Conservation (phyloP, 176 grass and related monocot species). For the Neostapfia colusana region DNA sequence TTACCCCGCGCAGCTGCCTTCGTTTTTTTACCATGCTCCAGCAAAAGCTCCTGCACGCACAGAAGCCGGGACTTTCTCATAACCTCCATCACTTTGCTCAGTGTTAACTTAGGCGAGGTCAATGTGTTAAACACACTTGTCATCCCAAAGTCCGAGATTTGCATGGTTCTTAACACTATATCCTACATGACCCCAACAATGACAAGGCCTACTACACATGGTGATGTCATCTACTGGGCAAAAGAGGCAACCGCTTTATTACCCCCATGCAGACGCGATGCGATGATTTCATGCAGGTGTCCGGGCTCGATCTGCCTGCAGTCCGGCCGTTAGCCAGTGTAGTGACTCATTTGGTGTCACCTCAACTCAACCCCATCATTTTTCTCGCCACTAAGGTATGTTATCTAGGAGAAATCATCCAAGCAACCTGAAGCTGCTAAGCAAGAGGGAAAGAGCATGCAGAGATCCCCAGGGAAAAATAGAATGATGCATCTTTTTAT, state of each 20-base stretch:
- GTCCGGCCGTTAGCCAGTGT: constrained; percentile 37
- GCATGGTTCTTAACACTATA: not conserved
- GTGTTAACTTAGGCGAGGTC: too few species aligned
- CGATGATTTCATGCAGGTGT: constrained; percentile 46
- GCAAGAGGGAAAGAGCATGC: not conserved
- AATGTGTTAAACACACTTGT: too few species aligned
- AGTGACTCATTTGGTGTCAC: constrained; percentile 44
- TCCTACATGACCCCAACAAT: constrained; percentile 20
- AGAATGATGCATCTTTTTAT: constrained; percentile 47
- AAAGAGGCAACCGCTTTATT: constrained; percentile 40
- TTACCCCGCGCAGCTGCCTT: not conserved
- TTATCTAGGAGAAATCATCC: constrained; percentile 45
- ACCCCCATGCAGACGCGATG: constrained; percentile 37
- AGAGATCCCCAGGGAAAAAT: constrained; percentile 48
- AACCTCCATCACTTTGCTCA: constrained; percentile 16
- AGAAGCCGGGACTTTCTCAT: constrained; percentile 28
- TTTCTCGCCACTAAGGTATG: constrained; percentile 53
- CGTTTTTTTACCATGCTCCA: constrained; percentile 30
- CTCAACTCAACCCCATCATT: not conserved
- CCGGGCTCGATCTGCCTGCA: constrained; percentile 2
- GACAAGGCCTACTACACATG: constrained; percentile 43
- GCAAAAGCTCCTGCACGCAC: constrained; percentile 41
- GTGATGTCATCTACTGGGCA: constrained; percentile 50
- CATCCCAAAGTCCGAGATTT: too few species aligned
- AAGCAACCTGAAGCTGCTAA: not conserved